Percentiles rank a stretch among this genome's conserved stretches.
Conservation (phyloP, 176 grass and related monocot genomes). For the Carex cristatella region DNA sequence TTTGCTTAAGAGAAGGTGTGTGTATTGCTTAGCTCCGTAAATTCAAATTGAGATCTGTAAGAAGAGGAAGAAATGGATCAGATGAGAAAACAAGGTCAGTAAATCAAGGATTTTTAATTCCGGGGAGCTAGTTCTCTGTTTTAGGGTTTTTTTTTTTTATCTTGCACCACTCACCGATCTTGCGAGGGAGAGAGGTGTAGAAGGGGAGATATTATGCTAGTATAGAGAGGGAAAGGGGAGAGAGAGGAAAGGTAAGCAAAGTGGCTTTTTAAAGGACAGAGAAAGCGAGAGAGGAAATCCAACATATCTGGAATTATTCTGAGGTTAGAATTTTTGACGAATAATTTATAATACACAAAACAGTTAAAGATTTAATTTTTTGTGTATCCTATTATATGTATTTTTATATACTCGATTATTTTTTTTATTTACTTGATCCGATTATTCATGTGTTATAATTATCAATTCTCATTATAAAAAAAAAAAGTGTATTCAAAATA, state of each 20-base stretch:
- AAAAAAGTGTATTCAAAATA: too few species aligned
- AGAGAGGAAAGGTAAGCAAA: constrained; percentile 20
- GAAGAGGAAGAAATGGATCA: neutral
- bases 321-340: neutral
- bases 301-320: constrained; percentile 13
- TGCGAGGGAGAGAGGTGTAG: constrained; percentile 11
- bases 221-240: constrained; percentile 30
- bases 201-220: constrained; percentile 20
- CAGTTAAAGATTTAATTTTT: too few species aligned
- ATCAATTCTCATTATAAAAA: too few species aligned
- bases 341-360: neutral
- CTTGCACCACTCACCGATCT: constrained; percentile 19
- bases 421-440: too few species aligned
- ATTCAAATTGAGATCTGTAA: neutral
- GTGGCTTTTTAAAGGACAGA: constrained; percentile 29
- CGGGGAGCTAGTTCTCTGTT: neutral
- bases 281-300: neutral
- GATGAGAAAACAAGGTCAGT: constrained; percentile 5
- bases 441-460: too few species aligned
- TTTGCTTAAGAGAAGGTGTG: neutral
- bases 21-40: neutral
- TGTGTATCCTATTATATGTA: too few species aligned
- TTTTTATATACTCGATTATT: too few species aligned
- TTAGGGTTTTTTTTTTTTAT: neutral
- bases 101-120: constrained; percentile 7